Evolutionary conservation across 2,329 filamentous ascomycete species (phyloP).

Genomic region (Pseudofabraea citricarpa): DNA sequence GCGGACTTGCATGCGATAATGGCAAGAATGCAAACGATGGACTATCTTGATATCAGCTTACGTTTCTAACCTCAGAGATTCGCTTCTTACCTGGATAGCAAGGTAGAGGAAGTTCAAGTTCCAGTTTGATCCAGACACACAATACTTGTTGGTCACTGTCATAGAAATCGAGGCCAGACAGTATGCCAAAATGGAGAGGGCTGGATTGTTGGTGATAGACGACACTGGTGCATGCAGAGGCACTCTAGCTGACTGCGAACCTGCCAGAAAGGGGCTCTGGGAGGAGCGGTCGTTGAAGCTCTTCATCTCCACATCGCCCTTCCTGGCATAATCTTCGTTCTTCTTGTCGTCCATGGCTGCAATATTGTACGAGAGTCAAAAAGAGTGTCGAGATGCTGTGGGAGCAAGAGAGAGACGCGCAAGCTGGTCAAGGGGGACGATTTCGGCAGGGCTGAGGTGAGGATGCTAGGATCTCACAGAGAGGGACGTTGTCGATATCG

Average conservation of each 20-base stretch:
- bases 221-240: conserved; percentile 15
- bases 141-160: conserved; percentile 99
- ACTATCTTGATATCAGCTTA: conserved; percentile 46
- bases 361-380: too few species aligned
- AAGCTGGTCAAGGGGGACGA: conserved; percentile 10
- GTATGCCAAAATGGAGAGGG: conserved; percentile 80
- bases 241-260: conserved; percentile 24
- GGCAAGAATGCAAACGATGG: conserved; percentile 79
- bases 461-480: too few species aligned
- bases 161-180: conserved; percentile 96
- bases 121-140: conserved; percentile 84
- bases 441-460: too few species aligned
- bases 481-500: too few species aligned
- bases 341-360: conserved; percentile 81
- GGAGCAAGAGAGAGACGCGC: conserved; percentile 8
- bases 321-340: conserved; percentile 76
- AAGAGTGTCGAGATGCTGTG: conserved; percentile 5
- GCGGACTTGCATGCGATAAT: conserved; percentile 78
- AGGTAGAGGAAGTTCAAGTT: conserved; percentile 97
- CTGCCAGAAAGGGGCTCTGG: conserved; percentile 28
- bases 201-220: conserved; percentile 66
- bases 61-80: neutral
- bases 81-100: conserved; percentile 73
- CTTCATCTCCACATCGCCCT: conserved; percentile 42
- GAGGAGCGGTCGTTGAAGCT: conserved; percentile 29